Percentiles rank a stretch among this genome's conserved stretches.
Evolutionary conservation across 2,329 filamentous ascomycete species (phyloP).

Genomic region (Furcasterigmium furcatum): DNA sequence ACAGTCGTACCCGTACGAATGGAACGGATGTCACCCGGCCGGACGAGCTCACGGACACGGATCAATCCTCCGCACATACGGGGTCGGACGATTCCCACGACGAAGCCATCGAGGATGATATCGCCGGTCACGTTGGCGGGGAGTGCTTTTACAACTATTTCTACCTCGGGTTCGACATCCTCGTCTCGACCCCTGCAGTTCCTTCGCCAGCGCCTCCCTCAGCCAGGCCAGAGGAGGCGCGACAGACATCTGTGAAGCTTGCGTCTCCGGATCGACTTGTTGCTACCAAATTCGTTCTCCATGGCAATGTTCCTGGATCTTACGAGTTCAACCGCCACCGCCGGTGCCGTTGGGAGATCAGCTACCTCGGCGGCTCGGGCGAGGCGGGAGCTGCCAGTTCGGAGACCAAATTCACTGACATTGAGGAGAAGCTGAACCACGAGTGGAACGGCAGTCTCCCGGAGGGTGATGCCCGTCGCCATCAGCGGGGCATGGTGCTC

Average conservation of each 20-base stretch:
- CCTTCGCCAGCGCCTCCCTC: slow-evolving; percentile 63
- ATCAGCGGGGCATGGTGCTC: slow-evolving; percentile 76
- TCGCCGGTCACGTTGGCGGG: slow-evolving; percentile 51
- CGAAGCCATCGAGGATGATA: slow-evolving; percentile 54
- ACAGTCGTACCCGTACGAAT: slow-evolving; percentile 44
- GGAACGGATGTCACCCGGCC: slow-evolving; percentile 38
- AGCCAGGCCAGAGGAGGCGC: slow-evolving; percentile 15
- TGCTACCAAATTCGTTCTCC: slow-evolving; percentile 87
- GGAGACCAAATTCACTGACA: slow-evolving; percentile 73
- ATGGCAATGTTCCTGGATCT: slow-evolving; percentile 91
- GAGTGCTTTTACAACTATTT: slow-evolving; percentile 98
- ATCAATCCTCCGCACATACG: slow-evolving; percentile 71
- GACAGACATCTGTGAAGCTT: slow-evolving; percentile 22
- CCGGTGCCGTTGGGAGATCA: slow-evolving; percentile 81
- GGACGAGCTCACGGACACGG: slow-evolving; percentile 66
- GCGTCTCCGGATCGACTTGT: slow-evolving; percentile 64
- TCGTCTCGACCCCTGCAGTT: slow-evolving; percentile 74
- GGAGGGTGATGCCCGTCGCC: slow-evolving; percentile 40
- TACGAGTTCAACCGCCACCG: slow-evolving; percentile 96
- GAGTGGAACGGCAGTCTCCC: slow-evolving; percentile 52
- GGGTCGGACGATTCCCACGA: slow-evolving; percentile 65
- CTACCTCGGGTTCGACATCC: slow-evolving; percentile 87
- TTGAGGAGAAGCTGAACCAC: slow-evolving; percentile 65
- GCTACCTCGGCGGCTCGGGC: slow-evolving; percentile 44
- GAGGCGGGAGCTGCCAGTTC: slow-evolving; percentile 48